phyloP scores from a whole-genome alignment of 176 grass and related monocot species.

The Zoysia pacifica region DNA sequence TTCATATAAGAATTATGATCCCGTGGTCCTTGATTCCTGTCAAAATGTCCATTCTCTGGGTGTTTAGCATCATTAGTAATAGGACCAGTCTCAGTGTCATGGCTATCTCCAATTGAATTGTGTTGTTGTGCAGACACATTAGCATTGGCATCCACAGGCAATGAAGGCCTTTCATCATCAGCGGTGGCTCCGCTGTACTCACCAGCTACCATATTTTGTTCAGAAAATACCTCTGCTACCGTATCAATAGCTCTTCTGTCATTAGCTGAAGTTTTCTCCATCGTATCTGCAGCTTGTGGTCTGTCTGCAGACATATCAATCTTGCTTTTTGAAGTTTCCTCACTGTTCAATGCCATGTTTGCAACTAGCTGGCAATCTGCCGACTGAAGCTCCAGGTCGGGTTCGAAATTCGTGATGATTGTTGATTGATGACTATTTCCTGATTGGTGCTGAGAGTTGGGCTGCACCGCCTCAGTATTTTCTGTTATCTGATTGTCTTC shows the following conservation, averaged over 20 bases:
- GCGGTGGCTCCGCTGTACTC: background rate
- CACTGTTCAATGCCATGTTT: background rate
- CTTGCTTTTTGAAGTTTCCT: background rate
- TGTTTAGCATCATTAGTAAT: background rate
- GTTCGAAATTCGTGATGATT: background rate
- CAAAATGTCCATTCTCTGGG: constrained; percentile 8
- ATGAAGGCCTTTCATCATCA: background rate
- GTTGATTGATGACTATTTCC: background rate
- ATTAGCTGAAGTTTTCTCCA: background rate
- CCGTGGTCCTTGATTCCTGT: background rate
- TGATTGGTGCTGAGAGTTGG: background rate
- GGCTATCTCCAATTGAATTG: no score
- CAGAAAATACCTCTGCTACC: background rate
- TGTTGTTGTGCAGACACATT: no score
- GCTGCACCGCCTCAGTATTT: background rate
- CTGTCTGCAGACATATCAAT: background rate
- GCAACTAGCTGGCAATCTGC: background rate
- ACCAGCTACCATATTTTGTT: background rate
- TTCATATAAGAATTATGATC: background rate
- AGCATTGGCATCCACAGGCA: background rate
- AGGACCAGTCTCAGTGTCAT: background rate
- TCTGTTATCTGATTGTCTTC: background rate
- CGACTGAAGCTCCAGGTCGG: background rate
- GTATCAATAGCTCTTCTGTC: background rate
- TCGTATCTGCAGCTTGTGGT: background rate